Base-by-base conservation (phyloP, 352 stramenopile species). In the Pythium sukuiense region DNA sequence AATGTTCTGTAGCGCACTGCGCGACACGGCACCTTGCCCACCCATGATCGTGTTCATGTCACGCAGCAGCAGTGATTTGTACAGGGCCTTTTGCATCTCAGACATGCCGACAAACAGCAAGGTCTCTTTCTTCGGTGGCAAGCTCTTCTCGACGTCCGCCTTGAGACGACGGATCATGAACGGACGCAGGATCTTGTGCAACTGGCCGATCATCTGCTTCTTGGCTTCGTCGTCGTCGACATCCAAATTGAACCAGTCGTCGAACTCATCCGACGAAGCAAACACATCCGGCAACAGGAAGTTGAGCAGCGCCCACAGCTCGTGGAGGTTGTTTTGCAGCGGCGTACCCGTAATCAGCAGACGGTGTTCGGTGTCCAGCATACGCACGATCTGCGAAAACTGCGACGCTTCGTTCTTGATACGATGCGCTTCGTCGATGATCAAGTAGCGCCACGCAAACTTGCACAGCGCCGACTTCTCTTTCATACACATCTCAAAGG, bases 161-260 rank as follows among this genome's bases (percentile, higher is more conserved):
- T 99, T 99, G 3, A 99, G 74, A 59, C 98, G 84, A 60, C 98
- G 90, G 46, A 99, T 74, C 80, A 99, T 98, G 77, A 99, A 99
- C 1, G 97, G 96, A 46, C 94, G 81, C 49, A 96, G 69, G 52
- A 96, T 96, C 61, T 92, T 91, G 73, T 96, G 87, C 48, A 96
- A 61, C 67, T 96, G 87, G 6, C 80, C 86, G 41, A 96, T 96
- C 86, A 96, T 93, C 55, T 93, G 85, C 65, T 96, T 94, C 71
- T 96, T 96, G 4, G 87, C 87, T 77, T 95, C 85, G 24, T 95
- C 87, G 45, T 95, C 87, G 49, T 93, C 87, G 11, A 92, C 85
- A 49, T 95, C 87, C 14, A 95, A 67, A 46, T 95, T 95, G 60
- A 96, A 96, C 88, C 88, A 96, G 29, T 95, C 86, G 55, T 95